Conservation (phyloP, 345 rosid species). For the Rhodamnia argentea region DNA sequence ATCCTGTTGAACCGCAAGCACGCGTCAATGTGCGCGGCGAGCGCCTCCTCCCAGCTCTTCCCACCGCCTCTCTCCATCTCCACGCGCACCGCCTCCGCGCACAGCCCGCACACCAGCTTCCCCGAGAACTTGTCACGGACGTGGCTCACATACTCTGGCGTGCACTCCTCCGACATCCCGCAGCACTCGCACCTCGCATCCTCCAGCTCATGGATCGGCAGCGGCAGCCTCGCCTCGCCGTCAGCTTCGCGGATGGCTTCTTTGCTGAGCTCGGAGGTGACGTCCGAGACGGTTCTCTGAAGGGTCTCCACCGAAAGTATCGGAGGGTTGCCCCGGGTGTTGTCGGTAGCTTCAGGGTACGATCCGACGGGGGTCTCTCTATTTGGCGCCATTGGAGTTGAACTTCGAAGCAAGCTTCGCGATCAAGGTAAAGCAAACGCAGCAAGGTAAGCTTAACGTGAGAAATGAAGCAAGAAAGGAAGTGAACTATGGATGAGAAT, state of each 20-base stretch:
- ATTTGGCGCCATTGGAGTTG: slow-evolving; percentile 26
- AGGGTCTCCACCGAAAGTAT: slow-evolving; percentile 31
- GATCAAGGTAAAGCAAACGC: neutral
- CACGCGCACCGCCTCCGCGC: slow-evolving; percentile 61
- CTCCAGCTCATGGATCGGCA: slow-evolving; percentile 51
- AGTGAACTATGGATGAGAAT: neutral
- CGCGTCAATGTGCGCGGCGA: slow-evolving; percentile 51
- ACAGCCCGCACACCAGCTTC: slow-evolving; percentile 69
- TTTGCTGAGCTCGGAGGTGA: slow-evolving; percentile 40
- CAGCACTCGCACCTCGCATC: slow-evolving; percentile 91
- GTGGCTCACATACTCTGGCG: slow-evolving; percentile 46
- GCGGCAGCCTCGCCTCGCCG: neutral
- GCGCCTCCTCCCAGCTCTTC: slow-evolving; percentile 47
- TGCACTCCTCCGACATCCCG: slow-evolving; percentile 87
- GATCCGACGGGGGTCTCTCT: slow-evolving; percentile 7
- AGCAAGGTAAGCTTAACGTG: neutral
- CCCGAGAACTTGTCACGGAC: slow-evolving; percentile 51
- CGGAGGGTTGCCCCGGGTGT: slow-evolving; percentile 1
- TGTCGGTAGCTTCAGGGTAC: neutral
- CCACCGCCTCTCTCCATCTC: slow-evolving; percentile 55
- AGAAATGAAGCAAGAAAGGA: neutral
- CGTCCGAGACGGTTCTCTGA: slow-evolving; percentile 59
- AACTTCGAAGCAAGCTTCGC: neutral
- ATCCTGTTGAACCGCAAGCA: slow-evolving; percentile 61
- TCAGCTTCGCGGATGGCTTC: slow-evolving; percentile 15